Percentiles rank a stretch among this genome's conserved stretches.
Conservation (phyloP, 345 rosid genomes). For the Eucalyptus albens region DNA sequence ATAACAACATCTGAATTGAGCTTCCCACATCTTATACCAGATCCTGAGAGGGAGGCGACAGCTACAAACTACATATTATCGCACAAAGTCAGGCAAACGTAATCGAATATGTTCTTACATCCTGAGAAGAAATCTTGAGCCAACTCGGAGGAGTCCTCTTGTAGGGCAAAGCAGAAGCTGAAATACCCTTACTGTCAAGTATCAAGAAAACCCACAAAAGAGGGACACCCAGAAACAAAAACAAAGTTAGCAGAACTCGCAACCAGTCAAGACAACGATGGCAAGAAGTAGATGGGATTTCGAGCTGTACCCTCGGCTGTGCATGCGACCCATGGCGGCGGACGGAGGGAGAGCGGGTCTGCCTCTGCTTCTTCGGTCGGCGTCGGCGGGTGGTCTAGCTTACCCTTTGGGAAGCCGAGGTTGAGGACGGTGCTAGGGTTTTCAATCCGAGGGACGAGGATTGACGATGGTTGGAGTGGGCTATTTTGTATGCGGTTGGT, state of each 20-base stretch:
- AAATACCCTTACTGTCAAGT: slow-evolving; percentile 57
- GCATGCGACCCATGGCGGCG: slow-evolving; percentile 84
- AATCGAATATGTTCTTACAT: slow-evolving; percentile 11
- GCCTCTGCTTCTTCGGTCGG: neutral
- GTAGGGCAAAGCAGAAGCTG: slow-evolving; percentile 84
- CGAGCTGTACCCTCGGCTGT: slow-evolving; percentile 46
- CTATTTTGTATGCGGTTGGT: neutral
- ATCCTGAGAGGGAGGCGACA: neutral
- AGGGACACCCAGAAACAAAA: neutral
- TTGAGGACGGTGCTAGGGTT: neutral
- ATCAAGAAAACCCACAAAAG: neutral
- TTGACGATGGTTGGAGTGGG: neutral
- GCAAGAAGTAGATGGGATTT: neutral
- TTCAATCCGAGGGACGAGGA: neutral
- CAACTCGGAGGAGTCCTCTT: slow-evolving; percentile 76
- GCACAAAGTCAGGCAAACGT: neutral
- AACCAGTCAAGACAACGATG: neutral
- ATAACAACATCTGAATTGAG: neutral
- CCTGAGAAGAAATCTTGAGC: slow-evolving; percentile 61
- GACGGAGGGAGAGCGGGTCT: neutral
- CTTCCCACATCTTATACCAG: neutral
- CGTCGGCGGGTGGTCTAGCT: neutral
- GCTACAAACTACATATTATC: neutral
- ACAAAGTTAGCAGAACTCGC: neutral
- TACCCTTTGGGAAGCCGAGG: neutral